phyloP scores from a whole-genome alignment of 2,329 filamentous ascomycete genomes.

The Rutstroemia sp. region DNA sequence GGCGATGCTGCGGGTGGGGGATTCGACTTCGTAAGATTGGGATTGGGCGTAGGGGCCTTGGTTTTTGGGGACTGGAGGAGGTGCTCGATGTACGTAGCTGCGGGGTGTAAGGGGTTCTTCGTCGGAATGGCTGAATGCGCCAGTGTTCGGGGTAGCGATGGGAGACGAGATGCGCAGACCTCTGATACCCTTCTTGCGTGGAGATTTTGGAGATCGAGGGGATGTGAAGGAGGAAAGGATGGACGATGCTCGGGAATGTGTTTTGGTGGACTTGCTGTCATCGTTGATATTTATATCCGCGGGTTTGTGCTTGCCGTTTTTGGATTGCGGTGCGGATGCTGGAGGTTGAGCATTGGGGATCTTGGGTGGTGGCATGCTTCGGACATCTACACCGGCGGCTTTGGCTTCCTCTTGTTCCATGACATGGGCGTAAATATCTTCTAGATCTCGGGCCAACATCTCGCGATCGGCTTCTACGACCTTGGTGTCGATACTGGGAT shows the following conservation, averaged over 20 bases:
- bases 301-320: constrained; percentile 42
- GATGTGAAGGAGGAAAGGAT: constrained; percentile 55
- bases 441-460: constrained; percentile 74
- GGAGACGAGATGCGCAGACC: constrained; percentile 56
- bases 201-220: constrained; percentile 22
- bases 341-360: constrained; percentile 22
- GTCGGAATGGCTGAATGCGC: constrained; percentile 49
- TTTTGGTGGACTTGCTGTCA: constrained; percentile 32
- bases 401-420: constrained; percentile 79
- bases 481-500: constrained; percentile 58
- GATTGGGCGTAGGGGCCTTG: constrained; percentile 30
- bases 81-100: constrained; percentile 49
- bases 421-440: constrained; percentile 84
- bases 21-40: constrained; percentile 13
- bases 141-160: constrained; percentile 56
- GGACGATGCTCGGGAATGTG: constrained; percentile 50
- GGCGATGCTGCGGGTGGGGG: constrained; percentile 24
- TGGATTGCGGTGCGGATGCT: constrained; percentile 29
- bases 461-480: constrained; percentile 68
- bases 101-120: constrained; percentile 51
- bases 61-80: constrained; percentile 47
- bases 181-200: constrained; percentile 35
- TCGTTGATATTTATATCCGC: constrained; percentile 34
- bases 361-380: constrained; percentile 33
- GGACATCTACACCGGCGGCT: constrained; percentile 44